phyloP scores from a whole-genome alignment of 176 grass and related monocot genomes.

The Aegilops longissima region DNA sequence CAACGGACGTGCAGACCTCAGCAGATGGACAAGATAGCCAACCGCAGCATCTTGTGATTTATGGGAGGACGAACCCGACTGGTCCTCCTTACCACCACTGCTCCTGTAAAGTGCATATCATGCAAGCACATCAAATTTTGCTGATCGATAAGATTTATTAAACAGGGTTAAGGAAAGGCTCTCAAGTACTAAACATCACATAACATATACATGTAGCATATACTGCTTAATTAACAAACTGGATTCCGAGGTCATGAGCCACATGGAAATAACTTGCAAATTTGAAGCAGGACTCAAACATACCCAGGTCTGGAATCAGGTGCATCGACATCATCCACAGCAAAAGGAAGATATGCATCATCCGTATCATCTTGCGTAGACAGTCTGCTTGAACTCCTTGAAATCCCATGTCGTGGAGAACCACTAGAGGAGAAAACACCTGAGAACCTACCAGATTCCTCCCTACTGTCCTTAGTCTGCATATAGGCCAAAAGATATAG shows the following conservation, averaged over 20 bases:
- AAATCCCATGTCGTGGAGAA: constrained; percentile 69
- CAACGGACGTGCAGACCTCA: constrained; percentile 64
- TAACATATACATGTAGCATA: not conserved
- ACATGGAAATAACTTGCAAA: not conserved
- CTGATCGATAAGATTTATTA: not conserved
- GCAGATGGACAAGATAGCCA: constrained; percentile 76
- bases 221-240: constrained; percentile 20
- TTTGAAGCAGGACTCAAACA: constrained; percentile 14
- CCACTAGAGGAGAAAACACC: constrained; percentile 67
- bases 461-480: constrained; percentile 74
- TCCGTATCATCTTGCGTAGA: constrained; percentile 80
- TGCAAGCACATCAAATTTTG: constrained; percentile 8
- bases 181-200: not conserved
- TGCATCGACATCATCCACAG: constrained; percentile 93
- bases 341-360: constrained; percentile 89
- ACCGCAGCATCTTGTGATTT: constrained; percentile 93
- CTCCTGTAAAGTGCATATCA: constrained; percentile 56
- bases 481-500: not conserved
- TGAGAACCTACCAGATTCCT: constrained; percentile 97
- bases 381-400: constrained; percentile 87
- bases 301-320: constrained; percentile 91
- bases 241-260: not conserved
- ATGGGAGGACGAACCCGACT: constrained; percentile 53
- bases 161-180: not conserved
- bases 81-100: constrained; percentile 67